phyloP scores from a whole-genome alignment of 2,329 filamentous ascomycete genomes.

The Neospermospora avenae region DNA sequence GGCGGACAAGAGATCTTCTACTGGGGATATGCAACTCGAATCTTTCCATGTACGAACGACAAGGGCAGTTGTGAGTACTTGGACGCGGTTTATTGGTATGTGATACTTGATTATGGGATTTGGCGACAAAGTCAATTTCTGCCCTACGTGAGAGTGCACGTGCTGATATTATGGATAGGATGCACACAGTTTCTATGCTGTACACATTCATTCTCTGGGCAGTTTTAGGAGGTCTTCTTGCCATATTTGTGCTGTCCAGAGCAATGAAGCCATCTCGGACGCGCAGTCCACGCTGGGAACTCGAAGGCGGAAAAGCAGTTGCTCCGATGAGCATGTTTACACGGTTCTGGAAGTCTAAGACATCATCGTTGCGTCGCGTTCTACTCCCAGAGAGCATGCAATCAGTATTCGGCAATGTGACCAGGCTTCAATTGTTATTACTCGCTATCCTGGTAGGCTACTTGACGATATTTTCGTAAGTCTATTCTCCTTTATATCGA shows the following conservation, averaged over 20 bases:
- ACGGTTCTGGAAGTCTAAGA: neutral
- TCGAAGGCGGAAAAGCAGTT: constrained; percentile 19
- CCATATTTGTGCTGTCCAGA: constrained; percentile 39
- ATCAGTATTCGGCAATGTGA: constrained; percentile 63
- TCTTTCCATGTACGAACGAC: constrained; percentile 56
- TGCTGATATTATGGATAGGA: constrained; percentile 13
- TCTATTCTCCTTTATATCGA: neutral
- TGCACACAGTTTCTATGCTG: constrained; percentile 51
- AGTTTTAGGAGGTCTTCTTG: constrained; percentile 46
- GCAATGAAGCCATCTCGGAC: constrained; percentile 26
- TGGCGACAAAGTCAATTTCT: no score
- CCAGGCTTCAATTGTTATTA: constrained; percentile 63
- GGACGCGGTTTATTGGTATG: constrained; percentile 47
- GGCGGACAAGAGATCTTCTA: neutral
- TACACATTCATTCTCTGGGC: constrained; percentile 57
- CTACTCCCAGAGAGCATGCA: constrained; percentile 59
- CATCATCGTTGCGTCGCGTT: constrained; percentile 34
- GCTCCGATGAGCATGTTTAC: neutral
- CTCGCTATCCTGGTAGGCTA: constrained; percentile 58
- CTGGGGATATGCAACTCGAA: constrained; percentile 54
- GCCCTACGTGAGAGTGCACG: neutral
- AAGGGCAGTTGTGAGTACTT: constrained; percentile 56
- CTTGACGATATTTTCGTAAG: constrained; percentile 60
- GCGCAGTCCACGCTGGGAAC: neutral
- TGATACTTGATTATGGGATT: neutral